Conservation (phyloP, 2,329 filamentous ascomycete species). For the Ophiostoma sp. region DNA sequence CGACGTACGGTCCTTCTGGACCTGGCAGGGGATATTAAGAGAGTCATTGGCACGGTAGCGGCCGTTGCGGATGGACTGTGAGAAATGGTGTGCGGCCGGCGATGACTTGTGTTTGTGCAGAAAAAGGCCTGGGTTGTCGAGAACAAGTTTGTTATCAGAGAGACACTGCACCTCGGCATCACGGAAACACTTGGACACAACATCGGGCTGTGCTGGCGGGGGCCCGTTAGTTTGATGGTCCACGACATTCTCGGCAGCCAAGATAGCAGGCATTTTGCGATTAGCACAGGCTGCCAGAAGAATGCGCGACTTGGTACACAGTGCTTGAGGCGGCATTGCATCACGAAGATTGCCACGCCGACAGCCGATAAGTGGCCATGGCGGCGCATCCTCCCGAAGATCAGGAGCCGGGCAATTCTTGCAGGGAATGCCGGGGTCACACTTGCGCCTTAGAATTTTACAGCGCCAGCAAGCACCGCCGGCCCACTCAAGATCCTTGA, state of each 20-base stretch:
- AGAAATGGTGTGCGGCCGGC: slow-evolving; percentile 27
- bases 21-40: slow-evolving; percentile 26
- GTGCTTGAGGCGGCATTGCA: slow-evolving; percentile 29
- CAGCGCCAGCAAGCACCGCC: slow-evolving; percentile 35
- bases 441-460: slow-evolving; percentile 33
- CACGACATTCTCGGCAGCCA: slow-evolving; percentile 22
- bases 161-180: slow-evolving; percentile 32
- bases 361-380: slow-evolving; percentile 34
- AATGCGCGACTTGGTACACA: slow-evolving; percentile 29
- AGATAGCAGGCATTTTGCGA: slow-evolving; percentile 21
- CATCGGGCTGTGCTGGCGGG: slow-evolving; percentile 23
- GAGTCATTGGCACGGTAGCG: slow-evolving; percentile 31
- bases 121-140: slow-evolving; percentile 30
- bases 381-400: slow-evolving; percentile 32
- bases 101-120: slow-evolving; percentile 29
- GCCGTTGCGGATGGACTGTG: slow-evolving; percentile 30
- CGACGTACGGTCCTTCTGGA: slow-evolving; percentile 21
- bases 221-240: slow-evolving; percentile 17
- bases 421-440: slow-evolving; percentile 31
- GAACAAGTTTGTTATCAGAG: slow-evolving; percentile 32
- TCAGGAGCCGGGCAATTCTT: slow-evolving; percentile 33
- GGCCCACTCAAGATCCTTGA: slow-evolving; percentile 31
- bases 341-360: slow-evolving; percentile 32
- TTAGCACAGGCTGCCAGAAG: slow-evolving; percentile 21
- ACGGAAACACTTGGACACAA: slow-evolving; percentile 29